Evolutionary conservation across 805 yeast species (phyloP).

Genomic region (Nakazawaea sp.): DNA sequence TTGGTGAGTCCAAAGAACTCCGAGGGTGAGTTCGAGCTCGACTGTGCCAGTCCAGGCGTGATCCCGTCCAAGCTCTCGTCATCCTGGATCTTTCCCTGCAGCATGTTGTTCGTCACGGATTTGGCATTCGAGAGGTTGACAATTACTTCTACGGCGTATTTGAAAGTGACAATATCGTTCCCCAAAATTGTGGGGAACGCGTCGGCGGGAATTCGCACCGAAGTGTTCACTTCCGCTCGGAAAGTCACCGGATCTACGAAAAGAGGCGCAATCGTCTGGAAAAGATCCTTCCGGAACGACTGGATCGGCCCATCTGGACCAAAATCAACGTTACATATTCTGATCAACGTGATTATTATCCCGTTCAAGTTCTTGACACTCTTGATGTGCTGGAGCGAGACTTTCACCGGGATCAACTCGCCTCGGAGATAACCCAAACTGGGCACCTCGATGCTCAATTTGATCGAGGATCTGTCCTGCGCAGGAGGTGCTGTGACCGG

Average conservation of each 20-base stretch:
- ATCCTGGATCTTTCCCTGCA: constrained; percentile 4
- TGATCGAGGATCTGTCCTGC: constrained; percentile 20
- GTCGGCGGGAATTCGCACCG: constrained; percentile 72
- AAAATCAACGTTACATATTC: constrained; percentile 66
- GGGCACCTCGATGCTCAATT: constrained; percentile 39
- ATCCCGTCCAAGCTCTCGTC: constrained; percentile 9
- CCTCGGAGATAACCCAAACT: constrained; percentile 73
- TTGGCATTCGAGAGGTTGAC: constrained; percentile 70
- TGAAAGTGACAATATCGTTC: constrained; percentile 67
- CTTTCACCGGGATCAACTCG: constrained; percentile 67
- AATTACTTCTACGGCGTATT: constrained; percentile 77
- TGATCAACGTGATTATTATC: constrained; percentile 67
- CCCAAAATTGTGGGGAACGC: constrained; percentile 79
- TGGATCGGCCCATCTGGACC: constrained; percentile 57
- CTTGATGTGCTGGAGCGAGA: constrained; percentile 63
- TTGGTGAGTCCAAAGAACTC: neutral
- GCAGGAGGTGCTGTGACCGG: neutral
- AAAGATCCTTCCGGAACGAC: constrained; percentile 76
- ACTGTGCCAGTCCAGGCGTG: neutral
- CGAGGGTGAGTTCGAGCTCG: neutral
- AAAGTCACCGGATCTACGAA: constrained; percentile 66
- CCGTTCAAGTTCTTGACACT: constrained; percentile 66
- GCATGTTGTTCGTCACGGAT: constrained; percentile 17
- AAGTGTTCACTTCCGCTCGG: constrained; percentile 50
- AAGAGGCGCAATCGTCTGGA: constrained; percentile 71